These are phyloP conservation scores for Hanseniaspora vineae DNA, from an alignment of 805 yeast genomes.

Conservation along the genomic window DNA sequence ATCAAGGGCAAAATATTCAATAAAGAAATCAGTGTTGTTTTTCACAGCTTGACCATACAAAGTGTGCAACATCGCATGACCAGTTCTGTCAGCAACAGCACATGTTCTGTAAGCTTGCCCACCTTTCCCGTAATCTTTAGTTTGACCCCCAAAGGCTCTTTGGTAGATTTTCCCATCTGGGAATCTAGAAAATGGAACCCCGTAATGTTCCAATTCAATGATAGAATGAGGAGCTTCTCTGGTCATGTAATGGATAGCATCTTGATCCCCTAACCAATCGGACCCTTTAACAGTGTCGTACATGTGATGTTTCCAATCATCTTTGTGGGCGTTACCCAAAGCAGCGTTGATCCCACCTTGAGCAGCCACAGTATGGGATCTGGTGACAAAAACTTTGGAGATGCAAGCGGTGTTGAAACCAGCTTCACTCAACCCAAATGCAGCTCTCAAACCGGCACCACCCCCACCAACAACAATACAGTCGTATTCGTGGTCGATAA, in stretches of 20 bases:
- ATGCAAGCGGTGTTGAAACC: conserved; percentile 97
- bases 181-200: conserved; percentile 96
- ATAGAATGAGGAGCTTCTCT: conserved; percentile 94
- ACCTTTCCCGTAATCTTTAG: conserved; percentile 91
- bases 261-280: conserved; percentile 99
- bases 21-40: conserved; percentile 95
- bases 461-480: conserved; percentile 98
- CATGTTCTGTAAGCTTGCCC: conserved; percentile 99
- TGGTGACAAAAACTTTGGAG: conserved; percentile 91
- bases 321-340: conserved; percentile 94
- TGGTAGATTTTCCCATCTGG: conserved; percentile 95
- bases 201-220: conserved; percentile 93
- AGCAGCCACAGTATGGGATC: conserved; percentile 98
- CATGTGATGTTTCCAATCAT: conserved; percentile 99
- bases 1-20: conserved; percentile 93
- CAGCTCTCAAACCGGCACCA: conserved; percentile 98
- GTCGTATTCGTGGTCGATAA: conserved; percentile 95
- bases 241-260: conserved; percentile 98
- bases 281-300: conserved; percentile 98
- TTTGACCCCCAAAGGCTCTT: conserved; percentile 98
- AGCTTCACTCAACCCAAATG: conserved; percentile 92
- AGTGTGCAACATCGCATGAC: conserved; percentile 92
- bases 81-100: conserved; percentile 99
- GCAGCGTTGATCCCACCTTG: conserved; percentile 99
- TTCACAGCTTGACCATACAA: conserved; percentile 92